Base-by-base conservation (phyloP, 164 flowering plant genomes). In the Liriodendron chinense region DNA sequence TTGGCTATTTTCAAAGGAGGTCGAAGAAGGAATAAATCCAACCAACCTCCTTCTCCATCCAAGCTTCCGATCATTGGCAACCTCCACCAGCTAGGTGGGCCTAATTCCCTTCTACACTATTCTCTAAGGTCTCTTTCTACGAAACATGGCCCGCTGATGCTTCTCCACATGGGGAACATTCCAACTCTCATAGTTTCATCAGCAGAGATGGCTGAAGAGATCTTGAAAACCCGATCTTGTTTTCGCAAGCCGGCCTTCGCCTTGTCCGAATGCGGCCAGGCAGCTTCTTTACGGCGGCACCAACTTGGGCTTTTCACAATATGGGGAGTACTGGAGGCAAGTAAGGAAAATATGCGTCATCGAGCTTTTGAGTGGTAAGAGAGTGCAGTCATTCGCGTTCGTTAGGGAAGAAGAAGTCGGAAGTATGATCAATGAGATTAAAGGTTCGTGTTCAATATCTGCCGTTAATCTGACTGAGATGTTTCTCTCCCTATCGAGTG, bases 11-110 rank as follows among this genome's bases (percentile, higher is more conserved):
- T 25, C 26, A 25, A 66, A 13, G 43, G 43, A 34, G 43, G 43
- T 34, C 25, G 8, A 22, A 25, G 26, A 66, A 22, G 7, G 47
- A 25, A 68, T 3, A 43, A 47, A 68, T 6, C 23, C 53, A n/a
- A 68, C 23, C 14, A 25, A 43, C 71, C 71, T 9, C 71, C 71
- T 47, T 68, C 56, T 47, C 71, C 71, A 43, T 28, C 13, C 71
- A 68, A 47, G 53, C 71, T 68, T 68, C 56, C 71, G 8, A 43
- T 68, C 25, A 68, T 68, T 9, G 71, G 71, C 9, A 68, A 68
- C 71, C 71, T 68, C 53, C 71, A 68, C 53, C 71, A 47, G 71
- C 71, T 68, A 16, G 71, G 53, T 10, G 22, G 66, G 22, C 43
- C 43, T 34, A 0, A 7, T 34, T 10, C 43, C 14, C 22, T 68